Evolutionary conservation across 179 eudicot genomes (phyloP), one percentile per base, ranked within the genome.

Genomic region (Heliamphora pulchella): DNA sequence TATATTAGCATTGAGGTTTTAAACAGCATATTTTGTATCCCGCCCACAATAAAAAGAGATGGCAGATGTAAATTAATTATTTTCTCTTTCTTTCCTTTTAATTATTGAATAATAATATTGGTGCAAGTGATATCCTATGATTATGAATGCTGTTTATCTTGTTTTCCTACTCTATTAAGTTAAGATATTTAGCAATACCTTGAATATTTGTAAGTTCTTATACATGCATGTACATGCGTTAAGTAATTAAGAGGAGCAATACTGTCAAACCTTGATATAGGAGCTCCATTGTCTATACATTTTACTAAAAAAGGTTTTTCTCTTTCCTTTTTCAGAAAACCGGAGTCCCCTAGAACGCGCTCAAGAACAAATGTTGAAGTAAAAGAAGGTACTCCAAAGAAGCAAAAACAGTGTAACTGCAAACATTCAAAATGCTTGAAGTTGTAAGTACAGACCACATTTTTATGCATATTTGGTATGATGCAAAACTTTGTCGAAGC

Each of bases 401-500:
- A 95, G 89, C 91, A 88, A 83, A 94, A 94, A 81, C 97, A 93
- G 83, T 94, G 98, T 86, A 94, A 94, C 82, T 94, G 98, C 88
- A 93, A 93, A 81, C 97, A 94, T 81, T 94, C 98, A 8, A 90
- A 87, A 73, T 94, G 98, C 85, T 86, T 94, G 61, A 94, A 94
- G 82, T 87, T 94, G 98, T 94, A 91, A 94, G 94, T 84, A 66
- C 80, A 44, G 48, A 62, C 59, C 74, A 14, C 68, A 63, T 62
- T 18, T 15, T 68, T 10, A 31, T 78, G 68, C 46, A 55, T 61
- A 51, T 82, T 81, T 69, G 44, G 15, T 58, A 31, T 59, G 80
- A 59, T 22, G 55, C 14, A 47, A 11, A 5, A 20, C 54, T 57
- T 58, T 44, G 55, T 65, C 63, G n/a, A 18, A 59, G 9, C 48